These are phyloP conservation scores for Penicillium cataractarum DNA, from an alignment of 495 filamentous ascomycete genomes.

Conservation along the genomic window DNA sequence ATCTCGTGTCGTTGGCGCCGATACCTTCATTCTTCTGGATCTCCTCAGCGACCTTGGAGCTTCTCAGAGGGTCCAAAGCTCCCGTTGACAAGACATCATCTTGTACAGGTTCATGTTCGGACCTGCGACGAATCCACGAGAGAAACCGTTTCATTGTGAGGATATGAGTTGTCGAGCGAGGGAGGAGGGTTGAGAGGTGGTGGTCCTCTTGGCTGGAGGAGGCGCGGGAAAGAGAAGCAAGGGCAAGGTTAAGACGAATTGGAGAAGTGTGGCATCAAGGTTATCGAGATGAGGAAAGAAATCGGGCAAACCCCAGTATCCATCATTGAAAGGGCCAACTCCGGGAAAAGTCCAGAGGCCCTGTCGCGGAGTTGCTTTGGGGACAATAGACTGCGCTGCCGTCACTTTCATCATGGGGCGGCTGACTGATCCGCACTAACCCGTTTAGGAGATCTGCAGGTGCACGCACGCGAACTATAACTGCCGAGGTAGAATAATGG, in stretches of 20 bases:
- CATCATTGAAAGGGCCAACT: conserved; percentile 22
- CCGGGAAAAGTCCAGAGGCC: conserved; percentile 2
- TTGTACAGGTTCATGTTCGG: neutral
- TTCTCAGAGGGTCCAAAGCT: conserved; percentile 1
- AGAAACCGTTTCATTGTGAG: conserved; percentile 1
- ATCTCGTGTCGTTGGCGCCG: neutral
- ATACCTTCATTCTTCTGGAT: conserved; percentile 11
- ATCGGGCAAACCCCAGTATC: conserved; percentile 3
- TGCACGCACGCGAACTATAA: neutral
- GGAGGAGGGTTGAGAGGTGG: neutral
- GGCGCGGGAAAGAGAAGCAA: neutral
- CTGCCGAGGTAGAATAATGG: neutral
- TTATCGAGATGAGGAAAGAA: neutral
- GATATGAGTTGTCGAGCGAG: neutral
- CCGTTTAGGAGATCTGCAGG: conserved; percentile 4
- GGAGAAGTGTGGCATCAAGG: neutral
- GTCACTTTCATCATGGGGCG: conserved; percentile 8
- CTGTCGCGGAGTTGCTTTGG: conserved; percentile 3
- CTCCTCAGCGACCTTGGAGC: neutral
- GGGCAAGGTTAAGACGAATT: conserved; percentile 7
- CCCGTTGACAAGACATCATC: neutral
- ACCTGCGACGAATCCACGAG: conserved; percentile 9
- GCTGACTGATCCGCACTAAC: conserved; percentile 12
- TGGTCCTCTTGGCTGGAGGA: neutral
- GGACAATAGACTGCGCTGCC: neutral